Evolutionary conservation across 2,329 filamentous ascomycete genomes (phyloP), one percentile per base, ranked within the genome.

Genomic region (Sporothrix globosa): DNA sequence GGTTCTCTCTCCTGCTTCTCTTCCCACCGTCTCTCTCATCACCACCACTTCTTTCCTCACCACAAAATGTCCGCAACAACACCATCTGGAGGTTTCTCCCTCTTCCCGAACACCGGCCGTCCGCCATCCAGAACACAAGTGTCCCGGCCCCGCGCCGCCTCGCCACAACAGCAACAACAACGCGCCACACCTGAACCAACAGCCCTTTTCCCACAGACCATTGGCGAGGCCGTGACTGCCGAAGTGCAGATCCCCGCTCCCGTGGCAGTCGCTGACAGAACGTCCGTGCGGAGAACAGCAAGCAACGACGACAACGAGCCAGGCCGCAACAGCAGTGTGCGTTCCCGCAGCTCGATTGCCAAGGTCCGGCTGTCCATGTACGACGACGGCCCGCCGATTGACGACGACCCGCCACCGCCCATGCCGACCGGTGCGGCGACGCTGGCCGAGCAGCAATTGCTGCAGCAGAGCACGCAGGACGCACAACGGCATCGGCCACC

Each of bases 301-400:
- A 21, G n/a, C 4, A 10, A 39, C 46, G 4, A n/a, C 44, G 11
- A 34, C 41, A 81, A 82, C 68, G 84, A 84, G 1, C 79, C 87
- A 53, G 82, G 83, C 13, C 81, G 84, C 65, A 82, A 80, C 72
- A 81, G 81, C 65, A 87, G 84, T 76, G 81, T 80, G 63, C 80
- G 82, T 21, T 87, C 86, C 1, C 81, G 85, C 69, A 85, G 80
- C 76, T 89, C 86, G 24, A 88, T 88, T 74, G 84, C 85, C 67
- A 88, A 89, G 74, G 79, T 81, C 30, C 86, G 85, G 19, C 75
- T 84, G 4, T 73, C 77, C 58, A 46, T 53, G 24, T 73, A 73
- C 24, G 77, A 77, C 67, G 78, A 73, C 17, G 61, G 72, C 27
- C 67, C 72, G 67, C 72, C 69, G 65, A 30, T 70, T 9, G 54